Percentiles rank a stretch among this genome's conserved stretches.
Evolutionary conservation across 331 rosid genomes (phyloP).

Genomic region (Erythrophleum ivorense): DNA sequence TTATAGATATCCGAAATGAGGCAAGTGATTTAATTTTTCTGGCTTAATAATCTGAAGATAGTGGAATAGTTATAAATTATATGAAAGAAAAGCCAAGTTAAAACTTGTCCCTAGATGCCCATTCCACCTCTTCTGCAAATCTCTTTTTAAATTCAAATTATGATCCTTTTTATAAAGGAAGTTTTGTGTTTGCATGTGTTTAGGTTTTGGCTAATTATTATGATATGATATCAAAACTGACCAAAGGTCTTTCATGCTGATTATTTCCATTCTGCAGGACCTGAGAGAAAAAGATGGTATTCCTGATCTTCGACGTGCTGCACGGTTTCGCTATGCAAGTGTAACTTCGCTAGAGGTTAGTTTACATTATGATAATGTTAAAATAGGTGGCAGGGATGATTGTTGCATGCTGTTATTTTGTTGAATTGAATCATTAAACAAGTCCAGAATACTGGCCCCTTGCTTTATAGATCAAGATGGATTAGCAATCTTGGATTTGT

Average conservation of each 20-base stretch:
- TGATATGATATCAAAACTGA: conserved; percentile 29
- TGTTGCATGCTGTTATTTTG: conserved; percentile 23
- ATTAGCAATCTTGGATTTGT: conserved; percentile 7
- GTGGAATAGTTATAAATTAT: conserved; percentile 35
- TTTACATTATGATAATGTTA: conserved; percentile 37
- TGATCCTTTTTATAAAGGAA: conserved; percentile 6
- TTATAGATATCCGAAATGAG: conserved; percentile 87
- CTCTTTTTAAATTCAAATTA: not conserved
- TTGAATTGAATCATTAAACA: conserved; percentile 15
- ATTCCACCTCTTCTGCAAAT: conserved; percentile 30
- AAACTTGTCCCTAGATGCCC: conserved; percentile 31
- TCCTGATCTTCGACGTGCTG: conserved; percentile 85
- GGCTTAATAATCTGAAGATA: conserved; percentile 42
- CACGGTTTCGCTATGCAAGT: conserved; percentile 85
- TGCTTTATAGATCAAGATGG: not conserved
- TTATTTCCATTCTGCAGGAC: conserved; percentile 53
- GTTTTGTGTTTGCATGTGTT: not conserved
- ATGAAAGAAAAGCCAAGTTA: conserved; percentile 36
- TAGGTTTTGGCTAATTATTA: conserved; percentile 36
- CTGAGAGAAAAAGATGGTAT: conserved; percentile 80
- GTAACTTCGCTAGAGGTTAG: conserved; percentile 82
- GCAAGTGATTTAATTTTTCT: conserved; percentile 61
- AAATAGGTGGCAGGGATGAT: conserved; percentile 25
- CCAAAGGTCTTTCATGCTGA: conserved; percentile 22
- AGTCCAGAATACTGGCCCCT: conserved; percentile 19